Evolutionary conservation across 1,284 basidiomycete genomes (phyloP).

Genomic region (Naganishia sp.): DNA sequence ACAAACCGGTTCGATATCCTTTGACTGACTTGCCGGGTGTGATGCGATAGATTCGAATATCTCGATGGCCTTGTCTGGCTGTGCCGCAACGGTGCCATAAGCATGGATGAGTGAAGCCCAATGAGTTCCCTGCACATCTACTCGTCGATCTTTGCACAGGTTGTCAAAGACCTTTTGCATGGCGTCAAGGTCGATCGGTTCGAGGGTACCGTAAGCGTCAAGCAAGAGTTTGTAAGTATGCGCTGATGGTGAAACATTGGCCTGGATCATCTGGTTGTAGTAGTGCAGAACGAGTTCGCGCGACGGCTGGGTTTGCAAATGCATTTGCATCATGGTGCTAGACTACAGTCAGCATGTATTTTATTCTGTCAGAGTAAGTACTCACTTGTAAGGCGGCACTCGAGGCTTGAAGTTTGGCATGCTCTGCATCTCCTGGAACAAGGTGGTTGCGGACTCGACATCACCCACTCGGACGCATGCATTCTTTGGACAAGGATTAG

Average conservation of each 20-base stretch:
- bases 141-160: constrained; percentile 59
- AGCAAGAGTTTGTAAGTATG: constrained; percentile 96
- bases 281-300: constrained; percentile 75
- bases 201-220: constrained; percentile 84
- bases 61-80: constrained; percentile 73
- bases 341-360: constrained; percentile 51
- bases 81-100: constrained; percentile 76
- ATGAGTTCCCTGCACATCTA: constrained; percentile 77
- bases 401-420: constrained; percentile 78
- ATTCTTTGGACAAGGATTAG: constrained; percentile 42
- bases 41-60: constrained; percentile 74
- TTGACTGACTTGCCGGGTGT: constrained; percentile 53
- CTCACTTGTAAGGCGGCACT: constrained; percentile 73
- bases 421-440: constrained; percentile 82
- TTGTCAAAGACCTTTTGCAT: constrained; percentile 74
- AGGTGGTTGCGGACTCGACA: constrained; percentile 71
- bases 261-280: constrained; percentile 68
- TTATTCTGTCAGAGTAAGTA: not conserved
- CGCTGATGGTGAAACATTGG: constrained; percentile 70
- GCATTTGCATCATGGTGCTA: constrained; percentile 99
- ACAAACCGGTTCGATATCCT: constrained; percentile 73
- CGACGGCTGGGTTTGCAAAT: constrained; percentile 84
- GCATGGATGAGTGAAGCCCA: constrained; percentile 91
- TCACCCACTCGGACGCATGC: constrained; percentile 95
- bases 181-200: constrained; percentile 72